These are phyloP conservation scores for Puccinia horiana DNA, from an alignment of 1,284 basidiomycete species.

Conservation along the genomic window DNA sequence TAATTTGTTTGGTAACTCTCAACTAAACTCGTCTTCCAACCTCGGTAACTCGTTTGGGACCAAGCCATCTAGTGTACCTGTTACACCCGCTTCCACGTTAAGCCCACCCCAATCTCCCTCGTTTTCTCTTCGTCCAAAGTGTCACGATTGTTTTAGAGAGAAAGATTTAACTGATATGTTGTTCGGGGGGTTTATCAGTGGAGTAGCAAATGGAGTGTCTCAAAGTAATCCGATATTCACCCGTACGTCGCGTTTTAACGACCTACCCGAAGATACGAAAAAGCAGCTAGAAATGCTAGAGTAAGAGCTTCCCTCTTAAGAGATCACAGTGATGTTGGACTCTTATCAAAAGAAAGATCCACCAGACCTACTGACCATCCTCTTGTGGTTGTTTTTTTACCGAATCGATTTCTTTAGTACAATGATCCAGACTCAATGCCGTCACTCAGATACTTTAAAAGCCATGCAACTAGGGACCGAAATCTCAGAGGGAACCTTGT, in stretches of 20 bases:
- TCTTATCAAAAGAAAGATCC: too few species aligned
- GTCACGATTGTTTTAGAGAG: too few species aligned
- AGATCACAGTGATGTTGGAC: too few species aligned
- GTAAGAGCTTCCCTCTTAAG: slow-evolving; percentile 22
- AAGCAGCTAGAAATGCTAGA: slow-evolving; percentile 43
- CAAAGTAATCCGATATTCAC: slow-evolving; percentile 22
- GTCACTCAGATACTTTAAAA: slow-evolving; percentile 31
- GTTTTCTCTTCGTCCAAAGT: not conserved
- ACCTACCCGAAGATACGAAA: slow-evolving; percentile 40
- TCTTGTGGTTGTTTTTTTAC: too few species aligned
- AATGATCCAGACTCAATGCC: slow-evolving; percentile 46
- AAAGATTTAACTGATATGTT: not conserved
- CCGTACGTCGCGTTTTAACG: slow-evolving; percentile 33
- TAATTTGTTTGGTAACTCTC: slow-evolving; percentile 12
- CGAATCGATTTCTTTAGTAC: not conserved
- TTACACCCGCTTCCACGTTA: slow-evolving; percentile 2
- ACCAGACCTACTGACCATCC: not conserved
- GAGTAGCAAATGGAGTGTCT: not conserved
- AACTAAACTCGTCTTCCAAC: not conserved
- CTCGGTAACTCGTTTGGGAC: slow-evolving; percentile 18
- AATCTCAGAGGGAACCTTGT: slow-evolving; percentile 33
- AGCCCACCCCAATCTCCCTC: not conserved
- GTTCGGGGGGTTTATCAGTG: not conserved
- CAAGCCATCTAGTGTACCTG: slow-evolving; percentile 11
- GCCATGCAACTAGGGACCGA: slow-evolving; percentile 37